Conservation (phyloP, 148 eudicot genomes). For the Persicaria tinctoria region DNA sequence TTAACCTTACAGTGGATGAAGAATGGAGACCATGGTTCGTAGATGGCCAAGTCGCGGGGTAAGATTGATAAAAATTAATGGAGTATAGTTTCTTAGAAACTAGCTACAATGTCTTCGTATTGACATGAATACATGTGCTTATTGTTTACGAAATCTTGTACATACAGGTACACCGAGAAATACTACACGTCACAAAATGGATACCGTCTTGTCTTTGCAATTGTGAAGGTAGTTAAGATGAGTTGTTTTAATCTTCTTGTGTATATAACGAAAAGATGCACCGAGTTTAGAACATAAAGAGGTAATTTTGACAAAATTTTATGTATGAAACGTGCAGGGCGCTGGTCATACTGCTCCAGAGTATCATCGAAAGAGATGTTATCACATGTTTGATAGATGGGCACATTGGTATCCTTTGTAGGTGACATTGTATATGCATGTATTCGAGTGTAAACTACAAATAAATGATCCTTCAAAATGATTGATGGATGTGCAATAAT, state of each 20-base stretch:
- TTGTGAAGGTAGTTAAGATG: conserved; percentile 27
- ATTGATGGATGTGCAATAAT: no score
- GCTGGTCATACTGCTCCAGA: conserved; percentile 59
- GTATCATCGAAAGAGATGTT: conserved; percentile 42
- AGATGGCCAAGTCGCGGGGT: conserved; percentile 45
- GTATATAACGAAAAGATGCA: not conserved
- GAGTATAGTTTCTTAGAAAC: not conserved
- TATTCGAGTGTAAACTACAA: no score
- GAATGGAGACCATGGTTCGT: conserved; percentile 42
- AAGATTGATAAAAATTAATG: not conserved
- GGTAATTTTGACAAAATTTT: no score
- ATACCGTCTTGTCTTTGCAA: conserved; percentile 31
- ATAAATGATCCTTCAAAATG: no score
- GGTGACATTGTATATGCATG: no score
- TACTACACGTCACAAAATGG: not conserved
- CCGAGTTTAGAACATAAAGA: no score
- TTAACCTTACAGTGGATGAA: not conserved
- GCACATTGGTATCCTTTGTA: conserved; percentile 27
- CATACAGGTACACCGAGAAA: conserved; percentile 28
- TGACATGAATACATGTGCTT: no score
- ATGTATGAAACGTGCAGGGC: conserved; percentile 24
- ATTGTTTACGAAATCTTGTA: not conserved
- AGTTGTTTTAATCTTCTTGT: not conserved
- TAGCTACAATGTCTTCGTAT: not conserved
- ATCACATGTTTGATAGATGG: conserved; percentile 44